Evolutionary conservation across 2,329 filamentous ascomycete genomes (phyloP), one percentile per base, ranked within the genome.

Genomic region (Bipolaris bicolor): DNA sequence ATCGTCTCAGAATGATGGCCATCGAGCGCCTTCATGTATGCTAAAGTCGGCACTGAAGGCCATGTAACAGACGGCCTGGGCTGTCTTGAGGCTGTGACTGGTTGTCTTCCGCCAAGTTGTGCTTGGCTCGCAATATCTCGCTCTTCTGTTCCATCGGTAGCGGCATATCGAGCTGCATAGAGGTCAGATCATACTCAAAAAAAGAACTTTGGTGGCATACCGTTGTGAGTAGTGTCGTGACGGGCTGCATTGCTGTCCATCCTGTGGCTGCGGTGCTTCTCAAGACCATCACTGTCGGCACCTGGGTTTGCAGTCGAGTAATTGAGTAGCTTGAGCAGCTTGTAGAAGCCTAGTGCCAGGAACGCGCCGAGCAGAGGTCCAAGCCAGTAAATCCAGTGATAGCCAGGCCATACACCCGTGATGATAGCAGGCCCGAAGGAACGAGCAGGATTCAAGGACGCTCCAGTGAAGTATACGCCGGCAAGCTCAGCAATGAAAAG

Each of bases 331-430:
- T 82, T 83, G 70, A 83, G 76, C 57, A 82, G 68, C 29, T 77
- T 76, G 67, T 83, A 83, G 65, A 83, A 81, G n/a, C 75, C 62
- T 2, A 80, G 80, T 11, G 81, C 80, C 2, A 82, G 55, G 11
- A 81, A 53, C 3, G 80, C 67, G 16, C 81, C 81, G 5, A 83
- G 71, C 5, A 75, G 59, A 5, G 81, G 81, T 0, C 81, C 81
- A 44, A 82, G 55, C 81, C 81, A 83, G 68, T 83, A 83, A 55
- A 83, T 80, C 80, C 80, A 83, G 65, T 83, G 81, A 57, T 81
- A 77, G 41, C 70, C 63, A 5, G 78, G 72, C 63, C 82, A 83
- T 7, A 52, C 69, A 39, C 66, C 63, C 3, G 78, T 70, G 29
- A 79, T 71, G n/a, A 82, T 79, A 57, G 77, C 77, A 18, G 80